phyloP scores from a whole-genome alignment of 139 green algal genomes.

The Chloropicon primus region DNA sequence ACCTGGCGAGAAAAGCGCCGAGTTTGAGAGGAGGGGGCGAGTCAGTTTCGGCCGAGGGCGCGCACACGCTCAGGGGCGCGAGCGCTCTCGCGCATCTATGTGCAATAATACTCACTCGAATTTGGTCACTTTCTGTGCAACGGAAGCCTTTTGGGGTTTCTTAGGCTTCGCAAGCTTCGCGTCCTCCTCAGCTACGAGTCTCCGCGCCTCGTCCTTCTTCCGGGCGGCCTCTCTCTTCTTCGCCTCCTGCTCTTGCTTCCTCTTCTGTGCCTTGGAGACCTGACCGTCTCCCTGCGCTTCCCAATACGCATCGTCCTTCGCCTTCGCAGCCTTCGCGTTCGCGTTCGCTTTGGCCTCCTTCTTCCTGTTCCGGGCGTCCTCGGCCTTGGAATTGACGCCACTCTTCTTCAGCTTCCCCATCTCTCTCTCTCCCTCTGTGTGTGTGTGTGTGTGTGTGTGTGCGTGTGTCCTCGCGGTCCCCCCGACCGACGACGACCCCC shows the following conservation, averaged over 20 bases:
- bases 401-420: conserved; percentile 12
- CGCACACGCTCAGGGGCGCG: too few species aligned
- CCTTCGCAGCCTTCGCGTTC: conserved; percentile 11
- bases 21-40: too few species aligned
- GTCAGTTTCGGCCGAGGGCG: too few species aligned
- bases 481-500: too few species aligned
- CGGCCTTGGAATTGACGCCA: conserved; percentile 14
- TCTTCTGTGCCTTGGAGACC: conserved; percentile 31
- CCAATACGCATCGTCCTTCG: conserved; percentile 21
- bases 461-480: too few species aligned
- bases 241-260: conserved; percentile 42
- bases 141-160: conserved; percentile 20
- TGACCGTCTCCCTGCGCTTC: conserved; percentile 18
- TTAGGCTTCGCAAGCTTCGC: conserved; percentile 19
- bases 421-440: too few species aligned
- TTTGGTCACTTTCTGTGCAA: conserved; percentile 11
- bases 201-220: conserved; percentile 45
- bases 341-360: conserved; percentile 5
- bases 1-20: too few species aligned
- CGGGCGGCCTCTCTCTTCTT: conserved; percentile 29
- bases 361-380: conserved; percentile 15
- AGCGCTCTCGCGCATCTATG: too few species aligned
- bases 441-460: too few species aligned
- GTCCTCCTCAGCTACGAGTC: conserved; percentile 43
- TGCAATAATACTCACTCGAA: too few species aligned